Evolutionary conservation across 106 monocot genomes (phyloP).

Genomic region (Cymbidium sinense): DNA sequence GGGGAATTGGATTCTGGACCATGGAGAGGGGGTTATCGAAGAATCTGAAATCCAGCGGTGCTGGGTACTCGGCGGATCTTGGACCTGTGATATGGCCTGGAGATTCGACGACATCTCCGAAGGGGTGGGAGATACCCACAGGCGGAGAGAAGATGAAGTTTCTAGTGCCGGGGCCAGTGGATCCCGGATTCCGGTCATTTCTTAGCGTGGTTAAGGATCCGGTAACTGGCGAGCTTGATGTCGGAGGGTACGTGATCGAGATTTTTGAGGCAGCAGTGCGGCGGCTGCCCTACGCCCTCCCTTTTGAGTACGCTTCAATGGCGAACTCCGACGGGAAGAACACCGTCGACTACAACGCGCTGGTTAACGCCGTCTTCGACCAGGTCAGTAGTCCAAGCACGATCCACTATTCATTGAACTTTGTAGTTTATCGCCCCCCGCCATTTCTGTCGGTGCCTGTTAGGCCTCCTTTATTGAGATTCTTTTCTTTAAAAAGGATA

Average conservation of each 20-base stretch:
- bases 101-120: slow-evolving; percentile 30
- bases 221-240: slow-evolving; percentile 18
- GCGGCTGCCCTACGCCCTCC: slow-evolving; percentile 46
- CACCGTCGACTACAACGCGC: slow-evolving; percentile 25
- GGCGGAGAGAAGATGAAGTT: slow-evolving; percentile 31
- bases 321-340: background rate
- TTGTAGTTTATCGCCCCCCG: background rate
- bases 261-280: slow-evolving; percentile 54
- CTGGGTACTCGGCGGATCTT: slow-evolving; percentile 11
- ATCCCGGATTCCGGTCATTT: slow-evolving; percentile 39
- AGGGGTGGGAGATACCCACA: slow-evolving; percentile 36
- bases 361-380: slow-evolving; percentile 22
- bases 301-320: slow-evolving; percentile 29
- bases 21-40: slow-evolving; percentile 17
- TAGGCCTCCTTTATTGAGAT: too few relatives aligned
- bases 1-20: slow-evolving; percentile 51
- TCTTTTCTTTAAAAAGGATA: too few relatives aligned
- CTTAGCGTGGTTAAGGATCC: slow-evolving; percentile 22
- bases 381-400: slow-evolving; percentile 26
- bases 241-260: slow-evolving; percentile 48
- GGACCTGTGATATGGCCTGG: slow-evolving; percentile 63
- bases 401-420: background rate
- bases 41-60: background rate
- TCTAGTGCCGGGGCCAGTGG: slow-evolving; percentile 36
- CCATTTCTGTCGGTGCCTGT: too few relatives aligned